A percentile compares a stretch with the other conserved stretches of the same genome.
Conservation (phyloP, 2,329 filamentous ascomycete species). For the Pestalotiopsis fici region DNA sequence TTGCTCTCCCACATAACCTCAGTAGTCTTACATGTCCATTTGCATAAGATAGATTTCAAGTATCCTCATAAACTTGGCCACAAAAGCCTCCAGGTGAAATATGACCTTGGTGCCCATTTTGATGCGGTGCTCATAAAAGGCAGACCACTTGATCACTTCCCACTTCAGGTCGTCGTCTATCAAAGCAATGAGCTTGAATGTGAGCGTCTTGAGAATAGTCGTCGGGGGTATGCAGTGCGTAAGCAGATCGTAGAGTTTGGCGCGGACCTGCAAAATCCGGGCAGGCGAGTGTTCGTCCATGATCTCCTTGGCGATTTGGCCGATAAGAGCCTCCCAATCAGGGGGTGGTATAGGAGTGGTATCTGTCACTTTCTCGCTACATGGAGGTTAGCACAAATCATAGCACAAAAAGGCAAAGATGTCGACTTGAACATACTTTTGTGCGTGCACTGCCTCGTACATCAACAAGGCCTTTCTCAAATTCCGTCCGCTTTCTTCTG, state of each 20-base stretch:
- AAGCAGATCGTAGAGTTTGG: conserved; percentile 94
- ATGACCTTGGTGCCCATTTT: conserved; percentile 93
- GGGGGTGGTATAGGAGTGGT: conserved; percentile 88
- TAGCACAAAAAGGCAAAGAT: neutral
- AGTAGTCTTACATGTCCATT: conserved; percentile 65
- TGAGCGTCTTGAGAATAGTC: conserved; percentile 90
- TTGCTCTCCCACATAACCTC: neutral
- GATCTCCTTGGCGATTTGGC: conserved; percentile 89
- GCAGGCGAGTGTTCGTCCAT: conserved; percentile 90
- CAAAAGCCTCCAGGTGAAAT: conserved; percentile 97
- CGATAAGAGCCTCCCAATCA: conserved; percentile 93
- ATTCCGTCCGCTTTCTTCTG: conserved; percentile 88
- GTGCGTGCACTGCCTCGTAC: conserved; percentile 95
- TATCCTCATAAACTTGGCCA: conserved; percentile 97
- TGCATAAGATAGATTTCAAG: conserved; percentile 90
- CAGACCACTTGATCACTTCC: conserved; percentile 93
- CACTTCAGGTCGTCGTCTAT: conserved; percentile 89
- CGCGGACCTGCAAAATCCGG: conserved; percentile 82
- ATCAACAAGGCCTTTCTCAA: conserved; percentile 87
- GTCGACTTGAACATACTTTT: conserved; percentile 69
- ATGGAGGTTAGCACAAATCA: neutral
- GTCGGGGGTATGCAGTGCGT: conserved; percentile 97
- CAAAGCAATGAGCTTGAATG: conserved; percentile 85
- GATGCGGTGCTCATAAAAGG: conserved; percentile 96
- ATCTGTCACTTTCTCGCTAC: conserved; percentile 86